Conservation (phyloP, 768 basidiomycete species). For the Fomitopsis serialis region DNA sequence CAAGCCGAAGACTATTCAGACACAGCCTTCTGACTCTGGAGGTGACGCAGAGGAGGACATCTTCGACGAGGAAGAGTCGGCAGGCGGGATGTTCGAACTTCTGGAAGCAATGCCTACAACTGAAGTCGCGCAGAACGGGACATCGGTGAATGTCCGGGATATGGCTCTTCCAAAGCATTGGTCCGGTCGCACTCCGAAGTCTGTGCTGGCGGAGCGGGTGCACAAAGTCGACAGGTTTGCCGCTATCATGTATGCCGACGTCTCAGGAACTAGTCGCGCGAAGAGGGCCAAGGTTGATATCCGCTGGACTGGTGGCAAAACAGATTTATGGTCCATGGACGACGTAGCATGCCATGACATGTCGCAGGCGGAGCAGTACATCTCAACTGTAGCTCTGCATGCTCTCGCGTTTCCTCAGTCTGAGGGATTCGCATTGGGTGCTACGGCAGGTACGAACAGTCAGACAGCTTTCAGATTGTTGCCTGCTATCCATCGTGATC, state of each 20-base stretch:
- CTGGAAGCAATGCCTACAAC: conserved; percentile 59
- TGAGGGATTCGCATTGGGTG: conserved; percentile 59
- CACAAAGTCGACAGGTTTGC: conserved; percentile 70
- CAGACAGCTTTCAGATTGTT: conserved; percentile 71
- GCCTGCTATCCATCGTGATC: conserved; percentile 77
- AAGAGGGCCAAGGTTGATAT: conserved; percentile 69
- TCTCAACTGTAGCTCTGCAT: conserved; percentile 83
- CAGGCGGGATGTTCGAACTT: conserved; percentile 65
- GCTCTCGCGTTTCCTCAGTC: conserved; percentile 59
- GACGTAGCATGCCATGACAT: conserved; percentile 76
- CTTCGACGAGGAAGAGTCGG: conserved; percentile 41
- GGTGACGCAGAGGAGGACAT: conserved; percentile 30
- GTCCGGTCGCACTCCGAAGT: conserved; percentile 78
- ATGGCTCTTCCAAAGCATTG: conserved; percentile 82
- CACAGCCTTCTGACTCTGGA: conserved; percentile 6
- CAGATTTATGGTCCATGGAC: conserved; percentile 75
- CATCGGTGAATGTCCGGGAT: conserved; percentile 51
- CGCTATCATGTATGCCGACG: conserved; percentile 54
- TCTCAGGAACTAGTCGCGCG: conserved; percentile 72
- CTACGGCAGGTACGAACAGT: conserved; percentile 37
- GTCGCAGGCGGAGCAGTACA: conserved; percentile 83
- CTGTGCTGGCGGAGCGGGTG: conserved; percentile 62
- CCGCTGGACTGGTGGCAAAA: conserved; percentile 61
- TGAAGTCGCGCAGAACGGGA: conserved; percentile 52
- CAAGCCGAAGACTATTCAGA: neutral